A percentile compares a stretch with the other conserved stretches of the same genome.
These are phyloP conservation scores for Saccharomyces pastorianus DNA, from an alignment of 1,139 yeast genomes.

Conservation along the genomic window DNA sequence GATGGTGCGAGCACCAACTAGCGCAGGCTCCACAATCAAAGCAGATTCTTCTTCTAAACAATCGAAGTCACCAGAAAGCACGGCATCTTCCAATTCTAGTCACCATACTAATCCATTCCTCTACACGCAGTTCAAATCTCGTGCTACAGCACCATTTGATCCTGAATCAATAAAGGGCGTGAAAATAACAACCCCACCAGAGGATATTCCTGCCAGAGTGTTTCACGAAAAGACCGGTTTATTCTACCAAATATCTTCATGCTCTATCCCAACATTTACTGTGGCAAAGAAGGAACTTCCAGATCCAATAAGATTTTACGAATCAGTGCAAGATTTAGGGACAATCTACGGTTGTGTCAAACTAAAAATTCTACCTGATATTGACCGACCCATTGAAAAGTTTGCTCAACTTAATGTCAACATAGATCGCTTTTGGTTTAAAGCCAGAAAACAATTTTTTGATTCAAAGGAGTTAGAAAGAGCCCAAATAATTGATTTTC, in stretches of 20 bases:
- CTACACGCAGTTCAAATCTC: slow-evolving; percentile 39
- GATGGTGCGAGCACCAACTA: neutral
- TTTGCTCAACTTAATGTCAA: slow-evolving; percentile 35
- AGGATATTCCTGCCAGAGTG: slow-evolving; percentile 22
- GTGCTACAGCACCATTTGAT: slow-evolving; percentile 34
- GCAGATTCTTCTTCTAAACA: neutral
- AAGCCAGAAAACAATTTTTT: slow-evolving; percentile 46
- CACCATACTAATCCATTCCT: slow-evolving; percentile 40
- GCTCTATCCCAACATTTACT: slow-evolving; percentile 38
- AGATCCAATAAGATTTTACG: slow-evolving; percentile 48
- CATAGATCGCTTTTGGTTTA: slow-evolving; percentile 49
- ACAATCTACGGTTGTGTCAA: slow-evolving; percentile 61
- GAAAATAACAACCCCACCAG: neutral
- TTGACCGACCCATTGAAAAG: neutral
- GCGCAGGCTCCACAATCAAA: neutral
- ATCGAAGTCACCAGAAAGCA: neutral
- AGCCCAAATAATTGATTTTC: slow-evolving; percentile 32
- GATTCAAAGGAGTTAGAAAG: slow-evolving; percentile 33
- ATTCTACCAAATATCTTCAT: slow-evolving; percentile 12
- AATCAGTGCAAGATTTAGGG: slow-evolving; percentile 42
- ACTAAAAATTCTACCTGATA: slow-evolving; percentile 29
- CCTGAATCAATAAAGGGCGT: slow-evolving; percentile 6
- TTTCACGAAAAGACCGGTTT: slow-evolving; percentile 14
- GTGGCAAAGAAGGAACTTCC: slow-evolving; percentile 40
- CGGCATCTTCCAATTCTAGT: slow-evolving; percentile 4